Evolutionary conservation across 352 stramenopile genomes (phyloP).

Genomic region (Vaucheria bursata): DNA sequence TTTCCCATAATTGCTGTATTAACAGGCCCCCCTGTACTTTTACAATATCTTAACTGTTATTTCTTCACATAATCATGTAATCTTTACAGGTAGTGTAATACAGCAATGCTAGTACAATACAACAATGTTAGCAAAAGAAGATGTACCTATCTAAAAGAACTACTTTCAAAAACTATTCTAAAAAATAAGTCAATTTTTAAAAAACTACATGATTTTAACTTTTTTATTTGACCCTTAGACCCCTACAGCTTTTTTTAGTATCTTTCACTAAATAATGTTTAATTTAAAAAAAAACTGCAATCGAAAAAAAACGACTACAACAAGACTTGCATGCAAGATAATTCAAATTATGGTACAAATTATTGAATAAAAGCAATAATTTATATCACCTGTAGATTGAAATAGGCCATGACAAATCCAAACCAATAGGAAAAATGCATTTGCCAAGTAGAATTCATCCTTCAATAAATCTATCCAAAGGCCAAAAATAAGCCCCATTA

Average conservation of each 20-base stretch:
- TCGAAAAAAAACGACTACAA: not conserved
- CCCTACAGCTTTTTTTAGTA: not conserved
- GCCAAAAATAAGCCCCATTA: constrained; percentile 56
- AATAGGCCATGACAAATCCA: constrained; percentile 57
- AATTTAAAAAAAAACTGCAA: not conserved
- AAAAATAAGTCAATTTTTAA: not conserved
- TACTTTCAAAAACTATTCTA: too few relatives aligned
- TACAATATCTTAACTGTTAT: too few relatives aligned
- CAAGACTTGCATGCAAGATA: not conserved
- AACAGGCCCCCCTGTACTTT: constrained; percentile 53
- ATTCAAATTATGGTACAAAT: not conserved
- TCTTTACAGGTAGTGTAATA: too few relatives aligned
- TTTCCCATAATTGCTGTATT: constrained; percentile 76
- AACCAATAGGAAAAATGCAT: constrained; percentile 58
- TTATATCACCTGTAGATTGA: constrained; percentile 57
- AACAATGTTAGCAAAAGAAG: not conserved
- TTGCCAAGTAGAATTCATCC: constrained; percentile 37
- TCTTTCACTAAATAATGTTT: too few relatives aligned
- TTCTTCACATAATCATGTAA: too few relatives aligned
- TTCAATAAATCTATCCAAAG: constrained; percentile 5
- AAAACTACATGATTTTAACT: not conserved
- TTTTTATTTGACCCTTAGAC: not conserved
- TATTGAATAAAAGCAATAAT: too few relatives aligned
- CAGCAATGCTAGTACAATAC: not conserved
- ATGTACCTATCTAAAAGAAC: not conserved